Conservation (phyloP, 441 rosid genomes). For the Jatropha multifida region DNA sequence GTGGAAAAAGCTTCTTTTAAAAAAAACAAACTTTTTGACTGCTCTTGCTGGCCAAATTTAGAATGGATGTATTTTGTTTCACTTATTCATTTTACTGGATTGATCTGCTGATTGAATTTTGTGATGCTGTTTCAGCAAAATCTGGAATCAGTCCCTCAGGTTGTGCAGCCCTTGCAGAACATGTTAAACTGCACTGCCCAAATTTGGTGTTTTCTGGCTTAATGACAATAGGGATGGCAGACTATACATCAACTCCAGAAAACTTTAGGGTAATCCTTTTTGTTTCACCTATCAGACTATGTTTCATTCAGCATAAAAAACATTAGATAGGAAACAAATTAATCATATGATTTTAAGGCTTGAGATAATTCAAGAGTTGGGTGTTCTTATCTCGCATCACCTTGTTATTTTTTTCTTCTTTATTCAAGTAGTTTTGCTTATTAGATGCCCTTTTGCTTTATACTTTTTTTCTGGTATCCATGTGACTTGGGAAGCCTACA, state of each 20-base stretch:
- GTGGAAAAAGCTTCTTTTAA: background rate
- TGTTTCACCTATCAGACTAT: background rate
- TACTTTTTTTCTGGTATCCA: background rate
- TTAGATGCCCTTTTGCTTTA: background rate
- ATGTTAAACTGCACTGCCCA: slow-evolving; percentile 64
- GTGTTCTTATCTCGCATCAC: background rate
- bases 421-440: background rate
- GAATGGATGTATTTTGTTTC: background rate
- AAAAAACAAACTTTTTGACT: background rate
- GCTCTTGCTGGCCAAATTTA: background rate
- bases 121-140: slow-evolving; percentile 59
- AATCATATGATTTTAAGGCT: background rate
- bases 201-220: slow-evolving; percentile 74
- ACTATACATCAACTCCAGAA: slow-evolving; percentile 81
- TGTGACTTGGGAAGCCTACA: background rate
- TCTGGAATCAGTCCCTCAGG: slow-evolving; percentile 73
- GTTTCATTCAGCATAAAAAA: background rate
- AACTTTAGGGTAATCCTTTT: slow-evolving; percentile 69
- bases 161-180: slow-evolving; percentile 64
- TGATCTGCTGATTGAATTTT: slow-evolving; percentile 20
- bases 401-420: background rate
- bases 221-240: slow-evolving; percentile 93
- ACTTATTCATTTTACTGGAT: background rate
- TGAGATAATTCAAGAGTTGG: background rate
- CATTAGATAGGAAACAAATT: background rate